Percentiles rank a stretch among this genome's conserved stretches.
These are phyloP conservation scores for Myxozyma neotropica DNA, from an alignment of 805 yeast genomes.

Conservation along the genomic window DNA sequence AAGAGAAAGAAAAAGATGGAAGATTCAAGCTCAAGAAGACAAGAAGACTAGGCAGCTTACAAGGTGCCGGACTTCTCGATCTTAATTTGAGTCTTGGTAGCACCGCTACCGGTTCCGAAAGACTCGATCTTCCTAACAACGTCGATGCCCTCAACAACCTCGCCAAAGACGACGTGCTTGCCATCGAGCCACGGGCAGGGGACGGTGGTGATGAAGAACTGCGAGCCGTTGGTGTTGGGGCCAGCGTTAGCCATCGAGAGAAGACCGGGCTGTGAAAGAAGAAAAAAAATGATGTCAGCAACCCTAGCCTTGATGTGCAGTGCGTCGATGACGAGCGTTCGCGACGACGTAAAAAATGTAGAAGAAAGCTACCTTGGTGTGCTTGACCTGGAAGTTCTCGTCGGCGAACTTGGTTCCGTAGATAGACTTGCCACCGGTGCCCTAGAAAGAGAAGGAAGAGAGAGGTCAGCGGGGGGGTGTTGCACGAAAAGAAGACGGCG, in stretches of 20 bases:
- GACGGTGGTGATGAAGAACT: constrained; percentile 92
- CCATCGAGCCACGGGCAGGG: constrained; percentile 91
- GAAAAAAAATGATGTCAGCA: neutral
- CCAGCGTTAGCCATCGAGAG: constrained; percentile 82
- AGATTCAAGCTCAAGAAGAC: no score
- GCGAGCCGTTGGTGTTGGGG: constrained; percentile 77
- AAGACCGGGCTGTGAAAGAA: constrained; percentile 62
- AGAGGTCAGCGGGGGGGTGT: neutral
- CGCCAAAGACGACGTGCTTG: constrained; percentile 94
- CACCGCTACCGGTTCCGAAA: constrained; percentile 68
- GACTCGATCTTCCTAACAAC: constrained; percentile 83
- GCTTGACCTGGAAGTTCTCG: constrained; percentile 72
- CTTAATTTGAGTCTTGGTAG: constrained; percentile 63
- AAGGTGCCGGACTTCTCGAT: constrained; percentile 49
- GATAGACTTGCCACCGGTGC: constrained; percentile 88
- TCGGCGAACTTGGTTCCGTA: constrained; percentile 74
- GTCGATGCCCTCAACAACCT: constrained; percentile 79
- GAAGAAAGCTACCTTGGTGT: constrained; percentile 42
- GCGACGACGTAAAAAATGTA: neutral
- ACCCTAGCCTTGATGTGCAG: neutral
- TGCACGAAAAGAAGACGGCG: neutral
- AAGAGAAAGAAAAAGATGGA: no score
- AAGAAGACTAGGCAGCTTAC: neutral
- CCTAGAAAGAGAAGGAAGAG: constrained; percentile 41
- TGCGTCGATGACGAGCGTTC: neutral